Percentiles rank a stretch among this genome's conserved stretches.
These are phyloP conservation scores for Suillus subluteus DNA, from an alignment of 768 basidiomycete species.

Conservation along the genomic window DNA sequence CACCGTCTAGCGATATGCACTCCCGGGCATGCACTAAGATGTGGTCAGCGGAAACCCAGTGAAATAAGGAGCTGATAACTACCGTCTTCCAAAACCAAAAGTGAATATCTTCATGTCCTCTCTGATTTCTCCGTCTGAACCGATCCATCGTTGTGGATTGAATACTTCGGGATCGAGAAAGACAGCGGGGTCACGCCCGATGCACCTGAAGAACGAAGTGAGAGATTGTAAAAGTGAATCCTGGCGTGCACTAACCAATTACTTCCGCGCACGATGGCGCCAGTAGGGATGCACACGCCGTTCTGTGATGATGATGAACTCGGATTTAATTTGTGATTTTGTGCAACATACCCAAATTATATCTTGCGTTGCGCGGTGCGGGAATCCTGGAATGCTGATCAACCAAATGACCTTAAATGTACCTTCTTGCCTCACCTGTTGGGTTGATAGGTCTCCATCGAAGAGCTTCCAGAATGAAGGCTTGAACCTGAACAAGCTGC, in stretches of 20 bases:
- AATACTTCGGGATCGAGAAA: constrained; percentile 60
- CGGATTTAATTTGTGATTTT: neutral
- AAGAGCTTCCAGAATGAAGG: constrained; percentile 42
- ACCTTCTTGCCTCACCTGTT: constrained; percentile 22
- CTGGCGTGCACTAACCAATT: constrained; percentile 25
- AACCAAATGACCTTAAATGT: neutral
- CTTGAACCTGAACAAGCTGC: constrained; percentile 37
- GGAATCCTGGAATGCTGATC: constrained; percentile 18
- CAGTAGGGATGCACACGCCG: constrained; percentile 38
- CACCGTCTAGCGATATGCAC: constrained; percentile 46
- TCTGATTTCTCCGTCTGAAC: constrained; percentile 40
- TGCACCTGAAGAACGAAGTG: constrained; percentile 34
- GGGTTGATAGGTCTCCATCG: constrained; percentile 44
- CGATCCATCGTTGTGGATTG: constrained; percentile 58
- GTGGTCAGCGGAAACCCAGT: too few relatives aligned
- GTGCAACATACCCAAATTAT: constrained; percentile 27
- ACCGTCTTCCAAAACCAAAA: constrained; percentile 58
- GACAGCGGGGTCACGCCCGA: constrained; percentile 51
- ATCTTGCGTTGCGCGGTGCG: constrained; percentile 30
- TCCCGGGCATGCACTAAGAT: constrained; percentile 55
- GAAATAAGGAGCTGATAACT: neutral
- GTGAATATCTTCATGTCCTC: constrained; percentile 49
- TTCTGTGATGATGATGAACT: constrained; percentile 26
- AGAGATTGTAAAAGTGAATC: neutral
- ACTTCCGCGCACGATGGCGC: constrained; percentile 37